Evolutionary conservation across 1,284 basidiomycete genomes (phyloP), one percentile per base, ranked within the genome.

Genomic region (Apiotrichum sp.): DNA sequence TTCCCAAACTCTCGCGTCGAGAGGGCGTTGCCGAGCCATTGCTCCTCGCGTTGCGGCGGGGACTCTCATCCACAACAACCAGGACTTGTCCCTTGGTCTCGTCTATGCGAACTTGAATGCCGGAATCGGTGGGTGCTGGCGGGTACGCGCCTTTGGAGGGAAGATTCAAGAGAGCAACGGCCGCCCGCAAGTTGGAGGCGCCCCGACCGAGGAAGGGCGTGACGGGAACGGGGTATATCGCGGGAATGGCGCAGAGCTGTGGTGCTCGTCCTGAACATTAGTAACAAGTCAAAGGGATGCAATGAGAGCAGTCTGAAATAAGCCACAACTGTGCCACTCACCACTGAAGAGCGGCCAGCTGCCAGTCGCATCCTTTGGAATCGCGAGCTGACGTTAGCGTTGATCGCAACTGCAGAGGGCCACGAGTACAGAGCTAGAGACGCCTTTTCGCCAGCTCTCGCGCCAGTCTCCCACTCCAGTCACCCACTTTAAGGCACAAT

Each of bases 401-500:
- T 7, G 13, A 38, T 38, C 36, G 7, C 36, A 38, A 38, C 22
- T 22, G 22, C 22, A 22, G 22, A 22, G 22, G 22, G 22, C 22
- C 22, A 22, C 36, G 36, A 9, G 36, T 13, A 8, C 36, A 38
- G 9, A 38, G 36, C 13, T 8, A 13, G 36, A 38, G 13, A 13
- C 8, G 9, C 36, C 36, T 38, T 38, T 13, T 13, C 36, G 8
- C 36, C 36, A 38, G 8, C 8, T 13, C 36, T 13, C 8, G 36
- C 36, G 36, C 36, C 36, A 38, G 36, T 38, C 9, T 38, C 36
- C 36, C 36, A 8, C 9, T 13, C 36, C 36, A 8, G 36, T 13
- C 36, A 47, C 64, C 42, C 38, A 72, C 71, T 59, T 72, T 72
- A 31, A 73, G 57, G 54, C 68, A 72, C 11, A 73, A 35, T 32